Base-by-base conservation (phyloP, 768 basidiomycete species). In the Boletus pseudopeckii region DNA sequence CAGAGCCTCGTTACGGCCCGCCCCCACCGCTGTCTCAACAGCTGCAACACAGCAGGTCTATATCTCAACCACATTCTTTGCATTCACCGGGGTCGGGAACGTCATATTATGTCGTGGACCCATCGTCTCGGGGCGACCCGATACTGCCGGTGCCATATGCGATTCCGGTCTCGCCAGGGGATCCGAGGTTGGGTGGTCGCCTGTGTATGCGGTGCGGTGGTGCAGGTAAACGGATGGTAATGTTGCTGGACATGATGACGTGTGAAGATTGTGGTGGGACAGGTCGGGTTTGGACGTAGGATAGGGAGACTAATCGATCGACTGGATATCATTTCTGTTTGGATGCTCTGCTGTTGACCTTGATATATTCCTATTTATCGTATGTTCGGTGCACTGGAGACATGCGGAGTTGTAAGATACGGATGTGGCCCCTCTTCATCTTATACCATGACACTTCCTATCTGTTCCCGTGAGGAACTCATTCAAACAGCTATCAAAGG, bases 161-260 rank as follows among this genome's bases (percentile, higher is more conserved):
- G 14, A 57, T 78, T 1, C 74, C 85, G 4, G 64, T 86, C 48
- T 55, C 55, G 0, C 79, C 90, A 0, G 90, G 90, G 3, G 90
- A 92, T 66, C 75, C 84, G 20, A 68, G 88, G 44, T 70, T 91
- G 9, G 90, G 89, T 3, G 90, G 90, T 0, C 59, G 70, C 41
- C 48, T 78, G 58, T 92, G 90, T 66, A 81, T 77, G 80, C 71
- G 76, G 22, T 92, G 90, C 63, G 70, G 74, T 33, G 90, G 90
- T 3, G 64, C 69, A 20, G 89, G 88, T 4, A 70, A 59, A 34
- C 64, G 79, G 33, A 73, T 74, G 24, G 71, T 83, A 48, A 68
- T 88, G 42, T 56, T 88, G 5, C 75, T 88, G 44, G 83, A 86
- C 52, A 64, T 72, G 56, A 64, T 71, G 45, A 71, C 66, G 36